These are phyloP conservation scores for Pseudocercospora crystallina DNA, from an alignment of 2,329 filamentous ascomycete species.

Conservation along the genomic window DNA sequence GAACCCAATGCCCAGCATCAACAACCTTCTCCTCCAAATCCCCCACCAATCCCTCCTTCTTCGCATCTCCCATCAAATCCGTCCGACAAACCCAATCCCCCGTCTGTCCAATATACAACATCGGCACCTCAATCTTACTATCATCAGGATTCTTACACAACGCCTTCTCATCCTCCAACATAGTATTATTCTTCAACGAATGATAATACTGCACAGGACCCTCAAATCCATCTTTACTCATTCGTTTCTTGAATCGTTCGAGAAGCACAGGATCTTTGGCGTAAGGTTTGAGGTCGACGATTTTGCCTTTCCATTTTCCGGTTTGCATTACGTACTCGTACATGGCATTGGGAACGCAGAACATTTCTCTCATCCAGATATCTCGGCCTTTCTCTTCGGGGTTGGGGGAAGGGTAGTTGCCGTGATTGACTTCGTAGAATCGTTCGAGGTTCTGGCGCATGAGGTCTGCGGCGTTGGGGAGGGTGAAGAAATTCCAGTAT, in stretches of 20 bases:
- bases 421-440: conserved; percentile 30
- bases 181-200: conserved; percentile 30
- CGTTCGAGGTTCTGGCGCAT: conserved; percentile 26
- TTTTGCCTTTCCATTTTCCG: conserved; percentile 20
- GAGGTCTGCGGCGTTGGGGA: conserved; percentile 20
- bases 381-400: conserved; percentile 28
- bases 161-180: conserved; percentile 28
- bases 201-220: conserved; percentile 41
- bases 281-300: conserved; percentile 35
- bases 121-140: conserved; percentile 27
- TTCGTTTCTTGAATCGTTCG: conserved; percentile 36
- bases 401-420: conserved; percentile 18
- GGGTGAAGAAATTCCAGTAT: conserved; percentile 51
- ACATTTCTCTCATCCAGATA: conserved; percentile 37
- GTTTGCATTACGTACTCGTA: conserved; percentile 30
- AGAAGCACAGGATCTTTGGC: conserved; percentile 30
- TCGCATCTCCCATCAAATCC: conserved; percentile 25
- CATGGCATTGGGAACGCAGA: conserved; percentile 40
- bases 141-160: conserved; percentile 30
- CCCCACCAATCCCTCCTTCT: conserved; percentile 24
- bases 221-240: conserved; percentile 36
- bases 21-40: conserved; percentile 24
- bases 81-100: conserved; percentile 29
- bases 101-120: conserved; percentile 37
- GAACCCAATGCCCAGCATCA: conserved; percentile 29